Evolutionary conservation across 805 yeast species (phyloP).

Genomic region (Myxozyma lipomycoides): DNA sequence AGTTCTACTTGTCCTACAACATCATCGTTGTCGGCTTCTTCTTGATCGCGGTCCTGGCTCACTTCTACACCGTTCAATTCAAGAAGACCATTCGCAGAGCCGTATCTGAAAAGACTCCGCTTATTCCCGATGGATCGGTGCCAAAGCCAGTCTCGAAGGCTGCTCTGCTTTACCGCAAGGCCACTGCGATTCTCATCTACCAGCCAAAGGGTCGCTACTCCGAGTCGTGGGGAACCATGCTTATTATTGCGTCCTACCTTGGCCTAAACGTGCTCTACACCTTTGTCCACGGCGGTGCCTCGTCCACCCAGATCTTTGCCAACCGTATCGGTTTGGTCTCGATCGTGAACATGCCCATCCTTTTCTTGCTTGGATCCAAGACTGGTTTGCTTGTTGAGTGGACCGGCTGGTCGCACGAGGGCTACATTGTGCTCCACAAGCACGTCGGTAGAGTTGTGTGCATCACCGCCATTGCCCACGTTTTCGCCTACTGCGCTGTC

Average conservation of each 20-base stretch:
- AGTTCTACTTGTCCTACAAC: slow-evolving; percentile 27
- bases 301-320: slow-evolving; percentile 27
- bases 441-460: slow-evolving; percentile 28
- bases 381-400: slow-evolving; percentile 27
- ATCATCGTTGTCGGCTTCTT: slow-evolving; percentile 28
- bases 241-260: slow-evolving; percentile 23
- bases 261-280: slow-evolving; percentile 23
- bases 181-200: slow-evolving; percentile 19
- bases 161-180: slow-evolving; percentile 14
- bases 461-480: slow-evolving; percentile 26
- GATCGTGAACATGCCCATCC: slow-evolving; percentile 29
- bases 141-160: slow-evolving; percentile 13
- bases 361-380: slow-evolving; percentile 29
- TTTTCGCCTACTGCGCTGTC: slow-evolving; percentile 29
- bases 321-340: slow-evolving; percentile 27
- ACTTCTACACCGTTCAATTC: slow-evolving; percentile 28
- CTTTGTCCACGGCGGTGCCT: slow-evolving; percentile 28
- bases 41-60: slow-evolving; percentile 22
- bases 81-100: slow-evolving; percentile 24
- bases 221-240: slow-evolving; percentile 27
- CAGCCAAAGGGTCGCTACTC: slow-evolving; percentile 27
- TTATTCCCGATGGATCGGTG: slow-evolving; percentile 14
- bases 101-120: slow-evolving; percentile 22
- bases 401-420: slow-evolving; percentile 30
- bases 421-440: slow-evolving; percentile 28